Percentiles rank a stretch among this genome's conserved stretches.
phyloP scores from a whole-genome alignment of 495 filamentous ascomycete species.

The Xylaria castorea region DNA sequence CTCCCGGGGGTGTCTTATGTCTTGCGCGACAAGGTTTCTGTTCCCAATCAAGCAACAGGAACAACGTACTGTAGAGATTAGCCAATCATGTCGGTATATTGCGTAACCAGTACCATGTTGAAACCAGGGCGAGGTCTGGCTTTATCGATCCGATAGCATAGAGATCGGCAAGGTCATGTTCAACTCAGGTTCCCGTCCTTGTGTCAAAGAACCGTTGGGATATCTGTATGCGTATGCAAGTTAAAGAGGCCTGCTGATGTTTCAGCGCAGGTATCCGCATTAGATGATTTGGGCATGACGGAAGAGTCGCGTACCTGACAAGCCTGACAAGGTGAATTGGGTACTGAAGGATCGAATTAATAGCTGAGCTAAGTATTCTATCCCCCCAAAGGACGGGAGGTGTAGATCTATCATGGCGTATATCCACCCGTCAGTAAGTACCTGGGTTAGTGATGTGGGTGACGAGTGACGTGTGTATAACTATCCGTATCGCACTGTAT shows the following conservation, averaged over 20 bases:
- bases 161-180: not conserved
- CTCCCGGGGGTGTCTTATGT: not conserved
- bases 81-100: not conserved
- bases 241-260: not conserved
- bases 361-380: too few relatives aligned
- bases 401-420: too few relatives aligned
- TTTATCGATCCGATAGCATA: not conserved
- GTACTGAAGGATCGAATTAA: too few relatives aligned
- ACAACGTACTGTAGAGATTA: not conserved
- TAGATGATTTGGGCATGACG: not conserved
- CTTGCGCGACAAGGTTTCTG: slow-evolving; percentile 3
- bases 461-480: not conserved
- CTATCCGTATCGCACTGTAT: slow-evolving; percentile 4
- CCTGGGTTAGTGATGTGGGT: not conserved
- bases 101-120: not conserved
- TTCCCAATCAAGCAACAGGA: not conserved
- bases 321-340: too few relatives aligned
- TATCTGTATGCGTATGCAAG: not conserved
- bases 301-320: slow-evolving; percentile 1
- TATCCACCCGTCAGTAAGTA: too few relatives aligned
- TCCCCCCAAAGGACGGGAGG: too few relatives aligned
- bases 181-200: not conserved
- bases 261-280: slow-evolving; percentile 7
- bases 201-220: too few relatives aligned
- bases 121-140: not conserved